A percentile compares a stretch with the other conserved stretches of the same genome.
Evolutionary conservation across 495 filamentous ascomycete species (phyloP).

Genomic region (Tuber microsphaerosporum): DNA sequence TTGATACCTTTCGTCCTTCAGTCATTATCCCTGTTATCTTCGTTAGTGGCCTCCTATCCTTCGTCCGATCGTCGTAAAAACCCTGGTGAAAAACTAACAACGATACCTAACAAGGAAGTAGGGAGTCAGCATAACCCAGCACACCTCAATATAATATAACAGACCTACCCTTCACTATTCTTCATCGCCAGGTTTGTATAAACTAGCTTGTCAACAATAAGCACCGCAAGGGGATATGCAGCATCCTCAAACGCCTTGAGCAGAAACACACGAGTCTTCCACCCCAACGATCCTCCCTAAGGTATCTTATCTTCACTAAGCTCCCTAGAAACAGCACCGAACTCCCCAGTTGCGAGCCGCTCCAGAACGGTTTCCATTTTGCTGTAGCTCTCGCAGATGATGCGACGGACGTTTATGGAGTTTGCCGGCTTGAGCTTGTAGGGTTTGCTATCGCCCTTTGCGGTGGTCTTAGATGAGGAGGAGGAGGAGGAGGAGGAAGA

Average conservation of each 20-base stretch:
- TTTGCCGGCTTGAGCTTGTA: constrained; percentile 37
- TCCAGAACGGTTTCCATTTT: constrained; percentile 35
- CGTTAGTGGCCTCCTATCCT: too few species aligned
- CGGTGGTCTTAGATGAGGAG: constrained; percentile 13
- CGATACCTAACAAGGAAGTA: too few species aligned
- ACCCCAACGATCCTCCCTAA: constrained; percentile 38
- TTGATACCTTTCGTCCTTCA: too few species aligned
- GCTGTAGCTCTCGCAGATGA: constrained; percentile 40
- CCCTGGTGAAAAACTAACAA: too few species aligned
- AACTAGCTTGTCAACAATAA: too few species aligned
- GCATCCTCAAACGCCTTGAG: constrained; percentile 18
- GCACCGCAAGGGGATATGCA: constrained; percentile 14
- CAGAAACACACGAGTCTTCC: constrained; percentile 36
- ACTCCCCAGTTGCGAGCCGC: constrained; percentile 34
- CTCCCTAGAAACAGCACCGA: constrained; percentile 38
- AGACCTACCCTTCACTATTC: too few species aligned
- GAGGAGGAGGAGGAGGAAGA: constrained; percentile 18
- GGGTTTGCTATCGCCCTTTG: constrained; percentile 21
- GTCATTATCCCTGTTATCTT: too few species aligned
- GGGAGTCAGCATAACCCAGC: too few species aligned
- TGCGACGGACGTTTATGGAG: constrained; percentile 39
- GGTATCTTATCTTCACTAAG: constrained; percentile 39
- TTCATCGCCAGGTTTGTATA: too few species aligned
- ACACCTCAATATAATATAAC: too few species aligned
- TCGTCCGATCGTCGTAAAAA: too few species aligned